Evolutionary conservation across 1,284 basidiomycete genomes (phyloP).

Genomic region (Mycena citricolor): DNA sequence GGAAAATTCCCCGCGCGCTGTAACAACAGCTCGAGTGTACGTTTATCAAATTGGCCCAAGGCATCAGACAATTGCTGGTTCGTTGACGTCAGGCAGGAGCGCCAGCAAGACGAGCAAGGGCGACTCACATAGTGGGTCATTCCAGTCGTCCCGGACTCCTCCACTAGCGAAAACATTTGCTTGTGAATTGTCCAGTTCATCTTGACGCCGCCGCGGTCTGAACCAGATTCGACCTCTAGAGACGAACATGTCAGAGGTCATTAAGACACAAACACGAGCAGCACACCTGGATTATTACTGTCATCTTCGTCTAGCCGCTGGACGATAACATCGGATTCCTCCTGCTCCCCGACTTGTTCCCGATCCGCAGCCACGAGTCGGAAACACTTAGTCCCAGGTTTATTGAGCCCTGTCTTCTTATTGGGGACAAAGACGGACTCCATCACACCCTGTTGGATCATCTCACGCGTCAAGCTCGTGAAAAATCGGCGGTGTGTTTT

Average conservation of each 20-base stretch:
- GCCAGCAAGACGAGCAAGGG: conserved; percentile 4
- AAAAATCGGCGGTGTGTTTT: conserved; percentile 78
- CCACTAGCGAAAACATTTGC: conserved; percentile 71
- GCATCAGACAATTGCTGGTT: conserved; percentile 63
- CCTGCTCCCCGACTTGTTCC: conserved; percentile 24
- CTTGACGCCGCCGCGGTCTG: conserved; percentile 47
- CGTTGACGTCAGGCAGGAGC: conserved; percentile 17
- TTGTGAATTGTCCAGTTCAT: conserved; percentile 67
- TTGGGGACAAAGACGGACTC: conserved; percentile 71
- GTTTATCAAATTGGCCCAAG: conserved; percentile 72
- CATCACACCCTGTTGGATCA: conserved; percentile 67
- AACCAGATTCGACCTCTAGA: no score
- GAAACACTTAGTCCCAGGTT: conserved; percentile 57
- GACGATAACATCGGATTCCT: conserved; percentile 15
- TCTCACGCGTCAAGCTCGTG: conserved; percentile 64
- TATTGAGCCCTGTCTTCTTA: conserved; percentile 42
- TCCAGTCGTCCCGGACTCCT: conserved; percentile 62
- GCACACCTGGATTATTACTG: conserved; percentile 37
- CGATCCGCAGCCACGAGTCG: conserved; percentile 47
- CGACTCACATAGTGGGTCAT: conserved; percentile 65
- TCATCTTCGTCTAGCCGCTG: conserved; percentile 22
- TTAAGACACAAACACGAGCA: conserved; percentile 32
- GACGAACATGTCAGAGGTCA: background rate
- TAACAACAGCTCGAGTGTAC: conserved; percentile 77
- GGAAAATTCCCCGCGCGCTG: conserved; percentile 60